phyloP scores from a whole-genome alignment of 495 filamentous ascomycete genomes.

The Poronia punctata region DNA sequence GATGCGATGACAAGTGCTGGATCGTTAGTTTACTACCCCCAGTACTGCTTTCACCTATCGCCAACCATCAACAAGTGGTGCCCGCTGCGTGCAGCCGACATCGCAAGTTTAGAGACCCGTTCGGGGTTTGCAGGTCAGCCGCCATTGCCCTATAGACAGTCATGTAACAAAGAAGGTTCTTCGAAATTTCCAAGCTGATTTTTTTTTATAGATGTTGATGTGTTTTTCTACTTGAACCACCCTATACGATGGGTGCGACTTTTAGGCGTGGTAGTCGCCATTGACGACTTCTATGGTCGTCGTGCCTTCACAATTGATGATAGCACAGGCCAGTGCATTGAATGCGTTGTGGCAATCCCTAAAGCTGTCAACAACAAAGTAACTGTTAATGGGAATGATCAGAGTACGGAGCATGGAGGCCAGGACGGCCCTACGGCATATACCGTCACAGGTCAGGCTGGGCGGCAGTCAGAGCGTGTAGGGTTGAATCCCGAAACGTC shows the following conservation, averaged over 20 bases:
- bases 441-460: too few relatives aligned
- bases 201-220: constrained; percentile 49
- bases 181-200: constrained; percentile 6
- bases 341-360: constrained; percentile 34
- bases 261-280: constrained; percentile 68
- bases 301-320: constrained; percentile 74
- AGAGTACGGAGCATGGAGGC: too few relatives aligned
- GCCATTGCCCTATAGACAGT: background rate
- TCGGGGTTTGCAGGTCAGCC: constrained; percentile 59
- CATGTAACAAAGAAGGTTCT: background rate
- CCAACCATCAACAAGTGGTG: constrained; percentile 81
- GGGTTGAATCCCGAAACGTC: too few relatives aligned
- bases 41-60: constrained; percentile 76
- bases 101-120: constrained; percentile 52
- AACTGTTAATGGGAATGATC: background rate
- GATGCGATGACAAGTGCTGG: constrained; percentile 47
- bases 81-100: constrained; percentile 63
- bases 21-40: constrained; percentile 53
- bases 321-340: constrained; percentile 71
- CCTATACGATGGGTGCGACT: constrained; percentile 81
- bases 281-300: constrained; percentile 55
- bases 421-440: constrained; percentile 8
- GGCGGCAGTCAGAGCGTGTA: too few relatives aligned
- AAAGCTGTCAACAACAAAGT: constrained; percentile 9
- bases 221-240: constrained; percentile 81